Evolutionary conservation across 2,329 filamentous ascomycete species (phyloP).

Genomic region (Dactylellina sp.): DNA sequence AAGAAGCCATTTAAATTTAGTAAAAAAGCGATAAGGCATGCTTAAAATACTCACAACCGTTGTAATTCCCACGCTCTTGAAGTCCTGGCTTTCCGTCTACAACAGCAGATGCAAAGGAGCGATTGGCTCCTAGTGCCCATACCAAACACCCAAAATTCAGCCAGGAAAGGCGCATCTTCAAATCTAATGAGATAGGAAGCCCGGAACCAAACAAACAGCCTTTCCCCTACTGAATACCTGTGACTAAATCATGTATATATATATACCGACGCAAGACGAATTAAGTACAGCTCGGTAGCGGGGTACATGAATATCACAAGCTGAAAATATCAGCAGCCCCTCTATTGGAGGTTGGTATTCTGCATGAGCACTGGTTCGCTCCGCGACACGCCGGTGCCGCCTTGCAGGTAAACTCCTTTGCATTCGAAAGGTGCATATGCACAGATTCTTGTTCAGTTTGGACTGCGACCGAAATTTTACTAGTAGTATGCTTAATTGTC

Average conservation of each 20-base stretch:
- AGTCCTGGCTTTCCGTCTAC: not conserved
- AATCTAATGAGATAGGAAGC: not conserved
- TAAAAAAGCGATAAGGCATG: no score
- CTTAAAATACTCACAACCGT: not conserved
- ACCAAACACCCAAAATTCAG: not conserved
- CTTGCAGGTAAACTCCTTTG: not conserved
- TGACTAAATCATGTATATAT: no score
- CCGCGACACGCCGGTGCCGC: constrained; percentile 1
- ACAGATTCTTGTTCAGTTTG: not conserved
- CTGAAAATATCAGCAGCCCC: not conserved
- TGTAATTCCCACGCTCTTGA: not conserved
- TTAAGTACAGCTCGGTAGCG: no score
- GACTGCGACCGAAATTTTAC: not conserved
- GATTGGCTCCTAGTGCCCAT: not conserved
- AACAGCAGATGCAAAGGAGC: not conserved
- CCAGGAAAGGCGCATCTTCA: not conserved
- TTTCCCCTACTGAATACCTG: no score
- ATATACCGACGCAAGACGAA: no score
- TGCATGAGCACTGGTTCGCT: not conserved
- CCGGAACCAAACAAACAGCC: no score
- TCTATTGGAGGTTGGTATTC: not conserved
- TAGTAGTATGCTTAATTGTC: not conserved
- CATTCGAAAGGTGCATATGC: not conserved
- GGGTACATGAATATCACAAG: no score
- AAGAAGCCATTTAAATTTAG: no score